Evolutionary conservation across 345 rosid species (phyloP), one percentile per base, ranked within the genome.

Genomic region (Noccaea bulbosa): DNA sequence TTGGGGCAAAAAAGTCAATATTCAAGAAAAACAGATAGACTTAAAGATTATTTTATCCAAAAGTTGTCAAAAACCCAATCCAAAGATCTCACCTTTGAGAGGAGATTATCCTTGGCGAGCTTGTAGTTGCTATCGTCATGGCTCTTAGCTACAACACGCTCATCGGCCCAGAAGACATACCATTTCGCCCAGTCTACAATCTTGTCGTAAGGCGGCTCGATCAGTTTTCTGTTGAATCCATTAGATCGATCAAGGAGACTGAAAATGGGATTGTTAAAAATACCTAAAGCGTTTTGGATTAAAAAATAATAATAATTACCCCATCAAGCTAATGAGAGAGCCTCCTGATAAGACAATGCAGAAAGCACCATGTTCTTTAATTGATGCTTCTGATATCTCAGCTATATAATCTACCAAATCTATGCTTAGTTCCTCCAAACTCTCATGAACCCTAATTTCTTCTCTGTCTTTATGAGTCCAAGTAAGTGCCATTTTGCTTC

Each of bases 171-270:
- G 65, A 93, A 87, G 56, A 93, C 77, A 62, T 86, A 84, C 93
- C 97, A 90, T 77, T 88, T 88, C 24, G 81, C 79, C 97, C 98
- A 93, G 61, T 93, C 96, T 35, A 93, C 87, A 11, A 90, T 93
- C 87, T 81, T 86, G 88, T 72, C 77, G 76, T 87, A 90, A 70
- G 97, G 96, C 54, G 90, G 82, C 83, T 87, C 93, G 57, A 84
- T 83, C 38, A 90, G 85, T 81, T 87, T 90, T 67, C 98, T 90
- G 89, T 76, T 76, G 54, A 46, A 38, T 55, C 62, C 78, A 76
- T 72, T 55, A 81, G 40, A 38, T 17, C 33, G 27, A 45, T 53
- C 20, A 72, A 38, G 38, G 22, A 17, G 8, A 27, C 33, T 17
- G 45, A 57, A 46, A 39, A 48, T 20, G 24, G 12, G 41, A 63